Evolutionary conservation across 192 early-diverging fungal species (phyloP), one percentile per base, ranked within the genome.

Genomic region (Linnemannia elongata): DNA sequence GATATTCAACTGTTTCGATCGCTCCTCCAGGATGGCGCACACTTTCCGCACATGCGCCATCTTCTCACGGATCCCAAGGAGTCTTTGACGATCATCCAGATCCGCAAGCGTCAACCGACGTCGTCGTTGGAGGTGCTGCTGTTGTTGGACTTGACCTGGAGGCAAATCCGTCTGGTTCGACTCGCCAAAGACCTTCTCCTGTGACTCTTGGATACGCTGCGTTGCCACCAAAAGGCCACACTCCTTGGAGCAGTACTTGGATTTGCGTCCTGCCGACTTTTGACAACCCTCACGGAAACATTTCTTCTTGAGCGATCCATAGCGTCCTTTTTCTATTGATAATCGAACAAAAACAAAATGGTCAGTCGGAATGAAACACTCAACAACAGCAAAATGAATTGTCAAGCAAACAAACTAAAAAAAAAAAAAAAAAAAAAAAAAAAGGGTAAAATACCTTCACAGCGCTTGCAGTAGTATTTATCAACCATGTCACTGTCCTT

Each of bases 401-500:
- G 38, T 39, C 38, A 4, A 2, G 3, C 38, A 55, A 12, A 41
- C 35, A 60, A 13, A 77, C 49, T 6, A 74, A 52, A 1, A 75
- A 55, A 12, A 35, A 44, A 60, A 13, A 77, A 60, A 12, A 69
- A 52, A 52, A 45, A 52, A 54, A 36, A 2, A 6, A 42, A 36
- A 69, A 45, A 52, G 22, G 6, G 4, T 20, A 52, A 5, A 76
- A 77, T 91, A 92, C 92, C 89, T 89, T 88, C 79, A 74, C 95
- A 96, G 27, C 63, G 71, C 30, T 90, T 90, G 81, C 95, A 96
- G 70, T 91, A 93, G 49, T 93, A 95, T 71, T 89, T 85, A 54
- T 94, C 95, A 22, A 96, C 91, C 57, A 88, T 78, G 8, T 90
- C 89, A 30, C 90, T 92, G 39, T 93, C 90, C 2, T 87, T 88